These are phyloP conservation scores for Ephemerocybe angulata DNA, from an alignment of 768 basidiomycete genomes.

Conservation along the genomic window DNA sequence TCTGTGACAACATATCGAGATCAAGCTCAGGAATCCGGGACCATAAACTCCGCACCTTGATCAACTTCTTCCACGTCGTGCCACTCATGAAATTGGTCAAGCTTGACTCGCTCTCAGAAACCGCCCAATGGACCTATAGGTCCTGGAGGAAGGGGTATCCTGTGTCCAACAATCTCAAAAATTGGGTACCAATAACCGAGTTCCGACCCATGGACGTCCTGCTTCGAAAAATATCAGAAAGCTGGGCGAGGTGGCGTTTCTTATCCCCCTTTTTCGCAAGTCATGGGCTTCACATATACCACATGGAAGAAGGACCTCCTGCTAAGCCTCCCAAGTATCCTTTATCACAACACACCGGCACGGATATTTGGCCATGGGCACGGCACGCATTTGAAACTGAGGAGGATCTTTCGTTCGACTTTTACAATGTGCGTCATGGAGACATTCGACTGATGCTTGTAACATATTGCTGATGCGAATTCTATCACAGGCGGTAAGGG, in stretches of 20 bases:
- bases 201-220: neutral
- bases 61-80: neutral
- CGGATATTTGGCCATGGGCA: neutral
- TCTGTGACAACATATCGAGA: no score
- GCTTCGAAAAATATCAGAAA: neutral
- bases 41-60: no score
- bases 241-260: slow-evolving; percentile 6
- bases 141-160: neutral
- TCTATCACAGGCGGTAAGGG: neutral
- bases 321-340: neutral
- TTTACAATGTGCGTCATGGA: neutral
- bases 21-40: no score
- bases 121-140: neutral
- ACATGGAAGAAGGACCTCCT: neutral
- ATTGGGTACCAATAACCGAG: neutral
- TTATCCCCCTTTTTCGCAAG: slow-evolving; percentile 11
- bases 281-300: slow-evolving; percentile 12
- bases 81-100: neutral
- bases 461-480: neutral
- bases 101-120: neutral
- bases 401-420: neutral
- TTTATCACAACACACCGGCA: neutral
- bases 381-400: neutral
- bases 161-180: neutral
- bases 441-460: neutral